Percentiles rank a stretch among this genome's conserved stretches.
These are phyloP conservation scores for Dipodascus albidus DNA, from an alignment of 805 yeast genomes.

Conservation along the genomic window DNA sequence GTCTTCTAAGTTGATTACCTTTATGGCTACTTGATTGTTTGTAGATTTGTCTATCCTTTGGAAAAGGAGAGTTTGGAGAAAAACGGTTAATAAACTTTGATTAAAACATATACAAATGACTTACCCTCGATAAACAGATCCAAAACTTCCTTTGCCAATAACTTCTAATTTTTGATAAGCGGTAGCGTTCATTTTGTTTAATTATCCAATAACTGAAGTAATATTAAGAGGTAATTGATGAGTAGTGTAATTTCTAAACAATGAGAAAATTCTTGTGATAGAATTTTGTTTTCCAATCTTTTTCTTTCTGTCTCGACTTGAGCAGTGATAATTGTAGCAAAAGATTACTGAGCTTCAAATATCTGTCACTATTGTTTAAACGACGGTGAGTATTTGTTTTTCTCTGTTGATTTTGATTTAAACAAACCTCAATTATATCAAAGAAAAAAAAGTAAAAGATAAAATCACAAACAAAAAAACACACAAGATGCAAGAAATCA, in stretches of 20 bases:
- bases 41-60: slow-evolving; percentile 25
- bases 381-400: too few relatives aligned
- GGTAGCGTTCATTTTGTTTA: neutral
- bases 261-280: neutral
- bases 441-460: too few relatives aligned
- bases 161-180: slow-evolving; percentile 6
- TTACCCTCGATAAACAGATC: slow-evolving; percentile 15
- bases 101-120: neutral
- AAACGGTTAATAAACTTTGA: neutral
- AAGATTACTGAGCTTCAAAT: too few relatives aligned
- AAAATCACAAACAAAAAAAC: too few relatives aligned
- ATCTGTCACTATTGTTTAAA: too few relatives aligned
- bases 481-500: too few relatives aligned
- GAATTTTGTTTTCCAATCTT: too few relatives aligned
- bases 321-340: too few relatives aligned
- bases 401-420: too few relatives aligned
- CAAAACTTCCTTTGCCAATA: slow-evolving; percentile 18
- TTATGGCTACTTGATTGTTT: slow-evolving; percentile 60
- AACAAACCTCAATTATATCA: too few relatives aligned
- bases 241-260: neutral
- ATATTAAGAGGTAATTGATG: neutral
- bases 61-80: slow-evolving; percentile 7
- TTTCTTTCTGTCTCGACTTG: too few relatives aligned
- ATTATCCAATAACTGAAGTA: neutral
- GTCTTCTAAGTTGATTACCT: slow-evolving; percentile 71